Percentiles rank a stretch among this genome's conserved stretches.
These are phyloP conservation scores for Aureococcus anophagefferens DNA, from an alignment of 108 stramenopile genomes.

Conservation along the genomic window DNA sequence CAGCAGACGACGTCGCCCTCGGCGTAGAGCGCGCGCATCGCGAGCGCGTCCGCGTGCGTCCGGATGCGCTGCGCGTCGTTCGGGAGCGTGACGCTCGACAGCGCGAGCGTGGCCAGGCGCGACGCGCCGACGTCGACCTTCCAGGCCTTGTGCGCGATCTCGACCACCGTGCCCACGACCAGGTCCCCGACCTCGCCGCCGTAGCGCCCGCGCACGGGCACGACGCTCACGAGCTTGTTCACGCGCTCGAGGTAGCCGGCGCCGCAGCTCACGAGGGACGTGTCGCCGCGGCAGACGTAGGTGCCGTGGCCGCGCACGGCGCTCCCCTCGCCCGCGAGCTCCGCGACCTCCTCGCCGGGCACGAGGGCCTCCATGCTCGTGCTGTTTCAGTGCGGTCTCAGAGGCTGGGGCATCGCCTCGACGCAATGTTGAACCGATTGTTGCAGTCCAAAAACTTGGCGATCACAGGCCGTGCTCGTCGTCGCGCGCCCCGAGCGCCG, in stretches of 20 bases:
- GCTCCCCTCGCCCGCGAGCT: slow-evolving; percentile 48
- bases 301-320: slow-evolving; percentile 95
- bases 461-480: too few relatives aligned
- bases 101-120: slow-evolving; percentile 58
- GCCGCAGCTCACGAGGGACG: slow-evolving; percentile 71
- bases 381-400: not conserved
- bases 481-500: too few relatives aligned
- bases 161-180: slow-evolving; percentile 81
- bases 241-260: slow-evolving; percentile 83
- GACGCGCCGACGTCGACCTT: slow-evolving; percentile 50
- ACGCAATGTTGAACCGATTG: too few relatives aligned
- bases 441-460: too few relatives aligned
- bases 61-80: slow-evolving; percentile 66
- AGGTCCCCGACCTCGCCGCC: slow-evolving; percentile 87
- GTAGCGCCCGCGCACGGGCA: slow-evolving; percentile 57
- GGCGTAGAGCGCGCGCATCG: slow-evolving; percentile 73
- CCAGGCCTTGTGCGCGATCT: slow-evolving; percentile 77
- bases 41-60: slow-evolving; percentile 85
- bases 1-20: slow-evolving; percentile 87
- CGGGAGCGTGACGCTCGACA: slow-evolving; percentile 61
- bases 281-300: slow-evolving; percentile 55
- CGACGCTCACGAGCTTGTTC: slow-evolving; percentile 90
- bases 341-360: slow-evolving; percentile 77
- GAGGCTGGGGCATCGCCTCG: too few relatives aligned
- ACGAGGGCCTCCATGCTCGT: slow-evolving; percentile 42